Base-by-base conservation (phyloP, 768 basidiomycete genomes). In the Termitomyces titanicus region DNA sequence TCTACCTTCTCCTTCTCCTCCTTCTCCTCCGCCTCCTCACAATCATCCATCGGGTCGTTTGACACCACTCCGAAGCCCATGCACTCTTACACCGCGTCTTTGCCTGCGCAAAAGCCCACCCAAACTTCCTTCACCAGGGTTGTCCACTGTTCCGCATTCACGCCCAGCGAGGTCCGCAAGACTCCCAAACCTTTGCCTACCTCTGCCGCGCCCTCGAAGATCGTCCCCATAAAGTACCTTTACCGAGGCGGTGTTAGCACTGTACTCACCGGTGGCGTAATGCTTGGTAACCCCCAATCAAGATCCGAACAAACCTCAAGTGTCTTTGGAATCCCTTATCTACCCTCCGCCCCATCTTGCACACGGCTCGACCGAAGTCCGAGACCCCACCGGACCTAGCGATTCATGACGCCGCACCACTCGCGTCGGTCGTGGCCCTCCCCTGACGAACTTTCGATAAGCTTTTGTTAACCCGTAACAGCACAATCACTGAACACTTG, bases 221-320 rank as follows among this genome's bases (percentile, higher is more conserved):
- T 17, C 18, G 24, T 22, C 24, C 31, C 68, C 15, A 70, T 68
- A 13, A 72, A 68, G 31, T 78, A 75, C 61, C 64, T 73, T 13
- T 78, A 78, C 59, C 69, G 70, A 56, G 76, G 74, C 44, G 76
- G 76, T 13, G 66, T 73, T 37, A 76, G 75, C 64, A 74, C 69
- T 56, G 72, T 74, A 33, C 70, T 76, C 46, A 73, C 71, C 12
- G 76, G 76, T 20, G 76, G 76, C 37, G 75, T 78, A 17, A 78
- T 76, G 76, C 73, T 78, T 35, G 76, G 74, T 12, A 20, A 42
- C n/a, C 13, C n/a, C 42, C 10, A 18, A 45, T n/a, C 8, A 24
- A 38, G 8, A 51, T 39, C 35, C 55, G 37, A 12, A 1, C 27
- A 20, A 49, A 3, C 11, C 31, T 7, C 18, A n/a, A 27, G 29